A percentile compares a stretch with the other conserved stretches of the same genome.
phyloP scores from a whole-genome alignment of 2,329 filamentous ascomycete genomes.

The Trichoderma endophyticum region DNA sequence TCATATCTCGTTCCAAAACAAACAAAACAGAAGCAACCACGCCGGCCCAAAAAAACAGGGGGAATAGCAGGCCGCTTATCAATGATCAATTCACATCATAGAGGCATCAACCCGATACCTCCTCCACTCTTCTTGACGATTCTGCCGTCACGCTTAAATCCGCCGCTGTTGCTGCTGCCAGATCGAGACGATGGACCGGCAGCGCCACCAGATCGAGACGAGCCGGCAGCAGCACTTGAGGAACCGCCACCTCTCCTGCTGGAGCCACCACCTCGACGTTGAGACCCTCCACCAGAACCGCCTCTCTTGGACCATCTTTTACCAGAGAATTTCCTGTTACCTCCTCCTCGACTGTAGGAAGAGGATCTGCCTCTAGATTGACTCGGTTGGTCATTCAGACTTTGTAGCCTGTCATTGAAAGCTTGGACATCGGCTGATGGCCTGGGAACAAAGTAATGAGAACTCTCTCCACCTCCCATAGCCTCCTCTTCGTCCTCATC shows the following conservation, averaged over 20 bases:
- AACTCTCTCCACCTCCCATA: conserved; percentile 40
- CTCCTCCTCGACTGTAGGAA: conserved; percentile 27
- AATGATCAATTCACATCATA: conserved; percentile 26
- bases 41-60: neutral
- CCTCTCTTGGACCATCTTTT: conserved; percentile 32
- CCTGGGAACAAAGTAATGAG: conserved; percentile 45
- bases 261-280: conserved; percentile 31
- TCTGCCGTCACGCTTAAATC: conserved; percentile 30
- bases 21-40: neutral
- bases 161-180: conserved; percentile 20
- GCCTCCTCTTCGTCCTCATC: conserved; percentile 39
- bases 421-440: conserved; percentile 33
- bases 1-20: neutral
- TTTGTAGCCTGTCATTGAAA: conserved; percentile 34
- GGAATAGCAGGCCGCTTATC: neutral
- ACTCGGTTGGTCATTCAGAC: conserved; percentile 27
- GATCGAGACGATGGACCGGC: conserved; percentile 19
- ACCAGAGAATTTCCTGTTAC: conserved; percentile 29
- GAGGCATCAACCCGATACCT: conserved; percentile 39
- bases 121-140: conserved; percentile 34
- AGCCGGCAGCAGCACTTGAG: neutral
- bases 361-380: conserved; percentile 26
- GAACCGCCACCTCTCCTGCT: conserved; percentile 31
- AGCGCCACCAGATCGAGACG: conserved; percentile 21
- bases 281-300: conserved; percentile 28